Conservation (phyloP, 2,329 filamentous ascomycete species). For the Colletotrichum ledebouriae region DNA sequence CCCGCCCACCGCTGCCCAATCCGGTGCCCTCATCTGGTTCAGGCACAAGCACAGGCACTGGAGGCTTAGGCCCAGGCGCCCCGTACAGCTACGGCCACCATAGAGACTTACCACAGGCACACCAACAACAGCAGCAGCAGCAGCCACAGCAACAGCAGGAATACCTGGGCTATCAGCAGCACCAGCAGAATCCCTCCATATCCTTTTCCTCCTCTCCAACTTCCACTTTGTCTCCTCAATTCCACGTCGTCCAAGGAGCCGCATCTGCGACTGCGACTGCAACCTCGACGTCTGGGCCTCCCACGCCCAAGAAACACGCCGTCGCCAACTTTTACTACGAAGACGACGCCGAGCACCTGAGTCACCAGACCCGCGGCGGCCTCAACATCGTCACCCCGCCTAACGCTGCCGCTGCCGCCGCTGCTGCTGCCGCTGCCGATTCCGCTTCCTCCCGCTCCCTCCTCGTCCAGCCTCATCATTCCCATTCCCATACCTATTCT, state of each 20-base stretch:
- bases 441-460: slow-evolving; percentile 38
- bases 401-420: slow-evolving; percentile 6
- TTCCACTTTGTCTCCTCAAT: slow-evolving; percentile 21
- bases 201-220: slow-evolving; percentile 19
- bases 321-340: slow-evolving; percentile 41
- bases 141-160: not conserved
- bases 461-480: slow-evolving; percentile 35
- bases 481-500: slow-evolving; percentile 15
- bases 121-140: not conserved
- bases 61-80: not conserved
- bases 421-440: slow-evolving; percentile 17
- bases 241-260: slow-evolving; percentile 13
- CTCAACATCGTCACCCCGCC: slow-evolving; percentile 6
- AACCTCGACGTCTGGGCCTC: slow-evolving; percentile 26
- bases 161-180: not conserved
- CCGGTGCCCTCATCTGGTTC: slow-evolving; percentile 17
- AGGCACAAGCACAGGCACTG: not conserved
- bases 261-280: slow-evolving; percentile 12
- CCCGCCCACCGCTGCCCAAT: slow-evolving; percentile 34
- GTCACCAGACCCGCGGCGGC: slow-evolving; percentile 12
- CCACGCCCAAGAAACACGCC: slow-evolving; percentile 36
- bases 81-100: not conserved
- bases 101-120: not conserved
- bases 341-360: slow-evolving; percentile 28
- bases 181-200: slow-evolving; percentile 13